These are phyloP conservation scores for Pseudozyma pruni DNA, from an alignment of 1,284 basidiomycete genomes.

Conservation along the genomic window DNA sequence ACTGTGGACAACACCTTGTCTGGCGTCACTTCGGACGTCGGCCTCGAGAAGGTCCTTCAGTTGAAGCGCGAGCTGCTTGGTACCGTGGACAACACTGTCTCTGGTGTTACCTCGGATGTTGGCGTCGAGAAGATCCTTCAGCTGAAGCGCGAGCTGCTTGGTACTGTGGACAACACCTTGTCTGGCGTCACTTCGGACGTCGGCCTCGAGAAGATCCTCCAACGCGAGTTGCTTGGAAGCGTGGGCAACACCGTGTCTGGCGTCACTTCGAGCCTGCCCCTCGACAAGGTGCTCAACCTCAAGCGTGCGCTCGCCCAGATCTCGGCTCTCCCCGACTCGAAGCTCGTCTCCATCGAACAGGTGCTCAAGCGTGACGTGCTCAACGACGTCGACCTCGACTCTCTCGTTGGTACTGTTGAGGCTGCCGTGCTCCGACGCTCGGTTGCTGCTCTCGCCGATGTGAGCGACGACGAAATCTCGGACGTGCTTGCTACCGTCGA, in stretches of 20 bases:
- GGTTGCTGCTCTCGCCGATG: too few relatives aligned
- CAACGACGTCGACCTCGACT: neutral
- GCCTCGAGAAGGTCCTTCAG: too few relatives aligned
- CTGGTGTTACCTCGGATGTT: constrained; percentile 1
- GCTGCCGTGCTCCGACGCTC: neutral
- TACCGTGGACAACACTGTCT: too few relatives aligned
- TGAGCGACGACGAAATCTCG: too few relatives aligned
- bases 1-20: too few relatives aligned
- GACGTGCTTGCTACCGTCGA: neutral
- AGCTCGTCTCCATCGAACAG: constrained; percentile 7
- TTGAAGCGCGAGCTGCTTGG: too few relatives aligned
- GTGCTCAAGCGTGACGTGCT: constrained; percentile 4
- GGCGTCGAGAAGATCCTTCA: neutral
- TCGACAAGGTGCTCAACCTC: constrained; percentile 8
- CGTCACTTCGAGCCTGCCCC: neutral
- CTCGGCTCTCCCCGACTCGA: constrained; percentile 15
- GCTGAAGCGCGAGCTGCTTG: constrained; percentile 20
- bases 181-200: too few relatives aligned
- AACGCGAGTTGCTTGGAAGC: constrained; percentile 6
- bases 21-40: too few relatives aligned
- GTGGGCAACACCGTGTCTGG: constrained; percentile 8
- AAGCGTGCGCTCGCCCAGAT: constrained; percentile 31
- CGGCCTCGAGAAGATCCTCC: too few relatives aligned
- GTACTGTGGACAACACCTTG: too few relatives aligned
- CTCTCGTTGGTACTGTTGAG: constrained; percentile 1